phyloP scores from a whole-genome alignment of 2,329 filamentous ascomycete species.

The Penicillium expansum region DNA sequence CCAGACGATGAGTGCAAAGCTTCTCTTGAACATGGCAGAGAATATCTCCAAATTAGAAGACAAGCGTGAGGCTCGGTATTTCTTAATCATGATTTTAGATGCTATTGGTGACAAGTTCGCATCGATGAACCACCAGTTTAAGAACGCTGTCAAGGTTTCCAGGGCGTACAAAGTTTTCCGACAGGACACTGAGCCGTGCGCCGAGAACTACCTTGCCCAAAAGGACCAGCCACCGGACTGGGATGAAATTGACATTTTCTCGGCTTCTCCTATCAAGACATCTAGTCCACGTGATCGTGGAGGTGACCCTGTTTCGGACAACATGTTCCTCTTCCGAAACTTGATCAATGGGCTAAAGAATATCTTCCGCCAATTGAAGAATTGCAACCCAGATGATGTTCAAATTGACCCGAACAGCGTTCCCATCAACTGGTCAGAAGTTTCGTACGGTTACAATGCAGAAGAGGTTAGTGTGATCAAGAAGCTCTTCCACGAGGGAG shows the following conservation, averaged over 20 bases:
- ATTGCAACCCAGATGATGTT: slow-evolving; percentile 71
- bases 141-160: slow-evolving; percentile 90
- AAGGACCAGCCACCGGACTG: slow-evolving; percentile 80
- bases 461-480: slow-evolving; percentile 96
- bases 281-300: slow-evolving; percentile 86
- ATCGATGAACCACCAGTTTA: slow-evolving; percentile 94
- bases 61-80: slow-evolving; percentile 91
- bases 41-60: slow-evolving; percentile 92
- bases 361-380: slow-evolving; percentile 90
- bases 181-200: slow-evolving; percentile 62
- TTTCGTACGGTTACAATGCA: slow-evolving; percentile 92
- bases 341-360: slow-evolving; percentile 94
- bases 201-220: slow-evolving; percentile 82
- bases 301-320: slow-evolving; percentile 87
- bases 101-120: slow-evolving; percentile 98
- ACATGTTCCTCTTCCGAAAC: slow-evolving; percentile 97
- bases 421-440: slow-evolving; percentile 88
- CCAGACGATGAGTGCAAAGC: slow-evolving; percentile 98
- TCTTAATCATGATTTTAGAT: slow-evolving; percentile 94
- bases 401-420: slow-evolving; percentile 73
- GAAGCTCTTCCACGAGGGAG: slow-evolving; percentile 95
- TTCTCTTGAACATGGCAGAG: slow-evolving; percentile 96
- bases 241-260: slow-evolving; percentile 98
- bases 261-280: slow-evolving; percentile 92
- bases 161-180: slow-evolving; percentile 77